These are phyloP conservation scores for Mycosarcoma mackinlayi DNA, from an alignment of 1,284 basidiomycete genomes.

Conservation along the genomic window DNA sequence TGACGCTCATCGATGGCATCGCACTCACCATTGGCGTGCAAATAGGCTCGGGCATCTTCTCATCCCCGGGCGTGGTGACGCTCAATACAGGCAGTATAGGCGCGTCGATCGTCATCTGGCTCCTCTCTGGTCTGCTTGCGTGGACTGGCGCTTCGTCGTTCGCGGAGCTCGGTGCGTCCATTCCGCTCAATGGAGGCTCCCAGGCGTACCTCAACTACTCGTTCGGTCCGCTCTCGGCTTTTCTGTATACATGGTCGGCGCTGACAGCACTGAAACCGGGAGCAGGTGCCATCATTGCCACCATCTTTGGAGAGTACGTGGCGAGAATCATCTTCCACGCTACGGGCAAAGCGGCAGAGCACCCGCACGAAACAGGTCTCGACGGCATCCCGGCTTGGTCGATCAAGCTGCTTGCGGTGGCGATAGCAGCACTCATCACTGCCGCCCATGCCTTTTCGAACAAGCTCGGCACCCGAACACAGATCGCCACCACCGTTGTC, in stretches of 20 bases:
- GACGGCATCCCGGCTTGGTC: conserved; percentile 88
- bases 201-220: conserved; percentile 80
- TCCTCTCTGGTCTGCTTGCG: conserved; percentile 58
- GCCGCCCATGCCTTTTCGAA: conserved; percentile 81
- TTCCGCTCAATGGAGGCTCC: conserved; percentile 71
- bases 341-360: conserved; percentile 70
- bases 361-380: conserved; percentile 76
- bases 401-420: conserved; percentile 86
- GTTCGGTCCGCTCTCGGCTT: conserved; percentile 77
- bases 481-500: conserved; percentile 85
- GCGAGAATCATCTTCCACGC: conserved; percentile 73
- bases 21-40: conserved; percentile 65
- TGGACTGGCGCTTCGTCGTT: conserved; percentile 74
- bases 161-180: conserved; percentile 73
- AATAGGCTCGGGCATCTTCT: conserved; percentile 66
- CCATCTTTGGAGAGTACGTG: conserved; percentile 79
- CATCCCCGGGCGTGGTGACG: conserved; percentile 65
- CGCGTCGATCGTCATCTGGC: conserved; percentile 62
- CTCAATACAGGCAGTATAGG: conserved; percentile 63
- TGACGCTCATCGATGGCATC: conserved; percentile 46
- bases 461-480: conserved; percentile 81
- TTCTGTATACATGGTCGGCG: conserved; percentile 70
- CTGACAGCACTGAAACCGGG: conserved; percentile 72
- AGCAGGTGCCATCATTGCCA: conserved; percentile 72
- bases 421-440: conserved; percentile 79